Percentiles rank a stretch among this genome's conserved stretches.
Evolutionary conservation across 495 filamentous ascomycete species (phyloP).

Genomic region (Penicillium flavigenum): DNA sequence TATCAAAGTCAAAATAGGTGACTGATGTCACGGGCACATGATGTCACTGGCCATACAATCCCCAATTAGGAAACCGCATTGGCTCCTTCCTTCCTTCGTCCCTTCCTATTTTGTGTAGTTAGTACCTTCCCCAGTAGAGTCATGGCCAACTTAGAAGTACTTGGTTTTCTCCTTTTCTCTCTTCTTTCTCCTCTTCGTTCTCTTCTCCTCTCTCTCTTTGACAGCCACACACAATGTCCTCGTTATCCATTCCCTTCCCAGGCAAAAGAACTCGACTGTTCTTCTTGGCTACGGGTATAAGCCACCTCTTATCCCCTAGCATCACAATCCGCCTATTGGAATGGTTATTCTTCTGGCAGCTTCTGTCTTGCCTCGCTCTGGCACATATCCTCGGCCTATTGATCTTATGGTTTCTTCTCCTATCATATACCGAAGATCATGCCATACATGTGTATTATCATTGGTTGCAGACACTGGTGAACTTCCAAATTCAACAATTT

Average conservation of each 20-base stretch:
- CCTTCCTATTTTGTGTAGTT: not conserved
- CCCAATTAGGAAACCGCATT: constrained; percentile 1
- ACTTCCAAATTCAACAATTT: not conserved
- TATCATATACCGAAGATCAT: not conserved
- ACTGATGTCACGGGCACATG: constrained; percentile 15
- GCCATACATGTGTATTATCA: not conserved
- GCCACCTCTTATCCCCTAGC: not conserved
- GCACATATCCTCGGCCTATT: not conserved
- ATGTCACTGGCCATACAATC: constrained; percentile 7
- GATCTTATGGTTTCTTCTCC: not conserved
- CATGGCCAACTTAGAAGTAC: not conserved
- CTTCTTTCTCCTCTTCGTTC: not conserved
- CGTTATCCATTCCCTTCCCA: not conserved
- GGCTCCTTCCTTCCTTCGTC: not conserved
- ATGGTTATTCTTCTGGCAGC: not conserved
- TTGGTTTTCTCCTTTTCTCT: not conserved
- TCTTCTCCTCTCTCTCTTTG: not conserved
- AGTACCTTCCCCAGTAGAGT: not conserved
- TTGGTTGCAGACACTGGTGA: not conserved
- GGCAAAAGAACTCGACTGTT: not conserved
- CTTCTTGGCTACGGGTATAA: not conserved
- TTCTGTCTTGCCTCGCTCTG: not conserved
- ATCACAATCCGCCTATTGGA: not conserved
- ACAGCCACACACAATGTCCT: not conserved
- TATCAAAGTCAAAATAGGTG: not conserved